phyloP scores from a whole-genome alignment of 441 rosid genomes.

The Gossypium trilobum region DNA sequence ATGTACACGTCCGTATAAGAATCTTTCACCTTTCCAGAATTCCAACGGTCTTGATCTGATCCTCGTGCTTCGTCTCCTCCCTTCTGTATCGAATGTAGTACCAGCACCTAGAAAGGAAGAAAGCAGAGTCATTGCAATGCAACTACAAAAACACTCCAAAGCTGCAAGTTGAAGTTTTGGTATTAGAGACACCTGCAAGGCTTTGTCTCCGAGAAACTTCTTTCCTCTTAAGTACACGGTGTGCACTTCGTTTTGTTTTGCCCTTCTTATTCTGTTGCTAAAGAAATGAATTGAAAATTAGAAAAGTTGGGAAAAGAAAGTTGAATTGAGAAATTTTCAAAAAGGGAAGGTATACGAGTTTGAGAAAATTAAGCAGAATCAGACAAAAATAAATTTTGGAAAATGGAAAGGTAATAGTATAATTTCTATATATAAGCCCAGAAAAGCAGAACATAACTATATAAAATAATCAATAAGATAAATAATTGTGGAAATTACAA shows the following conservation, averaged over 20 bases:
- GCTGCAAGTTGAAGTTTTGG: neutral
- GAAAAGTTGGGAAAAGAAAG: neutral
- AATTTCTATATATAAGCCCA: neutral
- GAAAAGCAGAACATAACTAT: neutral
- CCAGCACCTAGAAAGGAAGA: conserved; percentile 43
- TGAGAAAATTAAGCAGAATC: neutral
- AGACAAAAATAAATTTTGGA: neutral
- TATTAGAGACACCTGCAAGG: conserved; percentile 46
- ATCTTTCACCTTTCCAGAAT: conserved; percentile 91
- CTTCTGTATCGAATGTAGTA: conserved; percentile 39
- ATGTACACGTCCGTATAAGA: conserved; percentile 83
- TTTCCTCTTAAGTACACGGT: conserved; percentile 21
- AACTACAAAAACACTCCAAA: neutral
- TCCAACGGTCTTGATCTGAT: conserved; percentile 80
- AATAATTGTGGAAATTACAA: neutral
- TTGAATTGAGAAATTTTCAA: neutral
- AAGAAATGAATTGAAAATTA: neutral
- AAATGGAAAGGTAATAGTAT: neutral
- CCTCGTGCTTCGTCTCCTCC: conserved; percentile 77
- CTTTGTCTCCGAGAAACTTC: conserved; percentile 36
- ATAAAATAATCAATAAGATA: neutral
- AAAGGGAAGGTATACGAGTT: neutral
- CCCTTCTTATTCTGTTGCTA: conserved; percentile 22
- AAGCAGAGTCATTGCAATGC: conserved; percentile 9
- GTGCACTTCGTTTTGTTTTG: conserved; percentile 14